Evolutionary conservation across 2,329 filamentous ascomycete species (phyloP).

Genomic region (Diplodia scrobiculata): DNA sequence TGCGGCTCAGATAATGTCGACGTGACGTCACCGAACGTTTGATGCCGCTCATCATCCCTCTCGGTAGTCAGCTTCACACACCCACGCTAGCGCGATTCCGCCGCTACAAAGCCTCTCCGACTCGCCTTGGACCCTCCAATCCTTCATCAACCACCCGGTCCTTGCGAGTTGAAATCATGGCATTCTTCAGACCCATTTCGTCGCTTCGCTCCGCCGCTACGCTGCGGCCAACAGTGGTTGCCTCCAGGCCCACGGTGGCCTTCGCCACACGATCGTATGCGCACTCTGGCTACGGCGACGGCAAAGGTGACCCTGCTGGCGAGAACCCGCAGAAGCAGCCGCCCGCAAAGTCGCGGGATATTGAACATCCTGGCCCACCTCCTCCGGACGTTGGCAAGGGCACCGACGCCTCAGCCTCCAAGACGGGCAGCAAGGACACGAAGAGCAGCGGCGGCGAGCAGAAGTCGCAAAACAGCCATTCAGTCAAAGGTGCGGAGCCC

Average conservation of each 20-base stretch:
- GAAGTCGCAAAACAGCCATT: slow-evolving; percentile 15
- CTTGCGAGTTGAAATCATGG: slow-evolving; percentile 34
- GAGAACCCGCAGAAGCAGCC: slow-evolving; percentile 50
- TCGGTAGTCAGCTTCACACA: not conserved
- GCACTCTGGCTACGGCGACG: slow-evolving; percentile 48
- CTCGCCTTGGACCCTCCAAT: not conserved
- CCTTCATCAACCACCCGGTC: not conserved
- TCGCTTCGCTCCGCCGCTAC: slow-evolving; percentile 34
- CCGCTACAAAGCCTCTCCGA: slow-evolving; percentile 5
- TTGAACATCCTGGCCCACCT: slow-evolving; percentile 52
- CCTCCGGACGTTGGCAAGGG: slow-evolving; percentile 47
- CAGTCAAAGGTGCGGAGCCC: slow-evolving; percentile 45
- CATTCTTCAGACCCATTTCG: slow-evolving; percentile 38
- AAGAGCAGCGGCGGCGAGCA: slow-evolving; percentile 15
- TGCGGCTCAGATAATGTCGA: slow-evolving; percentile 7
- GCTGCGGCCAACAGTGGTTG: slow-evolving; percentile 31
- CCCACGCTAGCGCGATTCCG: slow-evolving; percentile 4
- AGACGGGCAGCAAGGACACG: slow-evolving; percentile 20
- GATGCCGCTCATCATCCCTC: slow-evolving; percentile 8
- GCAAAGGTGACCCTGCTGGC: slow-evolving; percentile 47
- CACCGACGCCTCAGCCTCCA: slow-evolving; percentile 37
- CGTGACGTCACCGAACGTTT: slow-evolving; percentile 9
- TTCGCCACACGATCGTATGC: slow-evolving; percentile 39
- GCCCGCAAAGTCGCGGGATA: slow-evolving; percentile 42
- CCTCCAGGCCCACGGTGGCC: slow-evolving; percentile 37